Percentiles rank a stretch among this genome's conserved stretches.
phyloP scores from a whole-genome alignment of 202 grass and related monocot genomes.

The Cymbopogon flexuosus region DNA sequence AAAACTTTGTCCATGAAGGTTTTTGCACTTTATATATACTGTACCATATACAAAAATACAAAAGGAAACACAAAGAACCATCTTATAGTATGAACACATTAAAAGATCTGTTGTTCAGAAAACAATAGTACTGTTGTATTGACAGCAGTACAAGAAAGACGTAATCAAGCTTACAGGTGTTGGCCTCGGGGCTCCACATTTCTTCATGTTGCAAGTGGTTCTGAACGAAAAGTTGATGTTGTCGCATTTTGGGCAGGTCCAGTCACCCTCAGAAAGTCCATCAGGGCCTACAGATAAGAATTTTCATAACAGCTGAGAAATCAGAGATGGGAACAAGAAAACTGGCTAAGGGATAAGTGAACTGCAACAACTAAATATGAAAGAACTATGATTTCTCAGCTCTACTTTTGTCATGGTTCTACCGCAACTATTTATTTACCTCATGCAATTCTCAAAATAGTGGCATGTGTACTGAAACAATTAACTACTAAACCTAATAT shows the following conservation, averaged over 20 bases:
- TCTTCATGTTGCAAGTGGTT: slow-evolving; percentile 96
- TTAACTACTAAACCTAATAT: background rate
- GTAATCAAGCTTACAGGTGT: slow-evolving; percentile 40
- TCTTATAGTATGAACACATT: background rate
- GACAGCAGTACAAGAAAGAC: background rate
- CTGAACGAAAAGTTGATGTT: slow-evolving; percentile 90
- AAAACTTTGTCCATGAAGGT: background rate
- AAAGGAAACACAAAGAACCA: background rate
- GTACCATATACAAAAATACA: background rate
- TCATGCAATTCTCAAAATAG: background rate
- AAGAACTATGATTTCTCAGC: background rate
- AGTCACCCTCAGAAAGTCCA: slow-evolving; percentile 80
- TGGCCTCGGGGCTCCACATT: slow-evolving; percentile 79
- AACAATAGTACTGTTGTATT: background rate
- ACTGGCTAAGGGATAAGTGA: background rate
- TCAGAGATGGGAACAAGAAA: background rate
- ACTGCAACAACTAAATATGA: background rate
- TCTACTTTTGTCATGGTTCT: background rate
- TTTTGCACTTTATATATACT: background rate
- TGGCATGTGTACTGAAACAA: background rate
- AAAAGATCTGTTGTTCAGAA: background rate
- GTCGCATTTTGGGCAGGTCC: slow-evolving; percentile 81
- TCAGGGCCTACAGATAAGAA: slow-evolving; percentile 59
- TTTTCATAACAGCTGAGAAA: background rate
- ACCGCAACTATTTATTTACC: background rate